Evolutionary conservation across 805 yeast genomes (phyloP).

Genomic region (Kodamaea fukazawae): DNA sequence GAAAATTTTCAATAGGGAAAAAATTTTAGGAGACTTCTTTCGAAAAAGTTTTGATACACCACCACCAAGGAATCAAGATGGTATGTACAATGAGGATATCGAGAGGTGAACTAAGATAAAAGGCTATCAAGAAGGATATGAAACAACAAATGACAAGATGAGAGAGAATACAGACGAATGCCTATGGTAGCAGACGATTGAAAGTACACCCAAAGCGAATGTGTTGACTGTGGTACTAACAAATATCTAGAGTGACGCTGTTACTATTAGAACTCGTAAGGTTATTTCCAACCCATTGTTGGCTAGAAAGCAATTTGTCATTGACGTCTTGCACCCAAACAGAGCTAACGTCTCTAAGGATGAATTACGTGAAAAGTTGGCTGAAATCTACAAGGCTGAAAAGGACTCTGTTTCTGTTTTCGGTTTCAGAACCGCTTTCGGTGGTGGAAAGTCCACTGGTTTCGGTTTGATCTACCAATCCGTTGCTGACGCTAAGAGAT

Average conservation of each 20-base stretch:
- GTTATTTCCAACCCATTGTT: constrained; percentile 98
- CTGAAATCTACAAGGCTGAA: constrained; percentile 85
- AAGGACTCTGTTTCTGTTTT: constrained; percentile 95
- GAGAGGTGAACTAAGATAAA: background rate
- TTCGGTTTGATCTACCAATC: constrained; percentile 99
- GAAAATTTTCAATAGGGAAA: constrained; percentile 9
- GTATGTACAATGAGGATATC: constrained; percentile 12
- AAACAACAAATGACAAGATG: background rate
- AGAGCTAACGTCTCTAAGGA: constrained; percentile 99
- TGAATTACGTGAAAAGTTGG: constrained; percentile 93
- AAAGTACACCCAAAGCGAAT: background rate
- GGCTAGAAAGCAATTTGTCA: constrained; percentile 99
- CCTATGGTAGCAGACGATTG: background rate
- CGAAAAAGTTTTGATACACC: constrained; percentile 10
- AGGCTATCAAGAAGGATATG: background rate
- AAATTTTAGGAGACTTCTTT: constrained; percentile 8
- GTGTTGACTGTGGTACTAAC: constrained; percentile 20
- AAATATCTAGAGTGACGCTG: constrained; percentile 85
- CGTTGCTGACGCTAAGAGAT: constrained; percentile 94
- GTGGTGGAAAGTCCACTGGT: constrained; percentile 99
- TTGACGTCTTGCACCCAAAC: constrained; percentile 99
- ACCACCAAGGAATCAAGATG: constrained; percentile 17
- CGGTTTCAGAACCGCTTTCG: constrained; percentile 99
- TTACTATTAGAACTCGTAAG: constrained; percentile 99
- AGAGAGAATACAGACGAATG: background rate